These are phyloP conservation scores for Rugonectria rugulosa DNA, from an alignment of 2,329 filamentous ascomycete species.

Conservation along the genomic window DNA sequence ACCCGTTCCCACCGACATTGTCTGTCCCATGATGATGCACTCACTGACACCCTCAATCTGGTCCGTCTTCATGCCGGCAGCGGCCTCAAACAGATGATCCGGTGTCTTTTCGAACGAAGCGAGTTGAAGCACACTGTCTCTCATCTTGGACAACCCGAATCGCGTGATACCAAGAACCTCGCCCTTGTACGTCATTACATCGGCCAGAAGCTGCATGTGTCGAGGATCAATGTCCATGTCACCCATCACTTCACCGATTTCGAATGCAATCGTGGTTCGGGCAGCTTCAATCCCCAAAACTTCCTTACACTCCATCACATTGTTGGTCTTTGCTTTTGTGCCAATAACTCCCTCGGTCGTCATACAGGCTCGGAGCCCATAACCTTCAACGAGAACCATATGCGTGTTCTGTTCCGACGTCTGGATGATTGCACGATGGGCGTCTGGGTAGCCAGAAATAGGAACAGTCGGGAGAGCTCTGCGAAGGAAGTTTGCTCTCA, in stretches of 20 bases:
- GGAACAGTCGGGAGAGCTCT: slow-evolving; percentile 82
- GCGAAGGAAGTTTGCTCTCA: slow-evolving; percentile 85
- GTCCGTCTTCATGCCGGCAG: slow-evolving; percentile 90
- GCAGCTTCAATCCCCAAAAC: slow-evolving; percentile 96
- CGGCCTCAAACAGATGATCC: slow-evolving; percentile 95
- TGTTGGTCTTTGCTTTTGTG: slow-evolving; percentile 78
- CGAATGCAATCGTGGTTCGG: slow-evolving; percentile 83
- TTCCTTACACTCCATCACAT: slow-evolving; percentile 86
- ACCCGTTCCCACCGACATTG: slow-evolving; percentile 89
- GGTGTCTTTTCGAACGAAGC: slow-evolving; percentile 98
- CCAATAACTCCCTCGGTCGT: slow-evolving; percentile 91
- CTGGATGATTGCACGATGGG: slow-evolving; percentile 86
- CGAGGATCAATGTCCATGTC: slow-evolving; percentile 96
- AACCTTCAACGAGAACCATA: slow-evolving; percentile 90
- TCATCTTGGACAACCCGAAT: slow-evolving; percentile 95
- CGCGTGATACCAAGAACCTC: slow-evolving; percentile 96
- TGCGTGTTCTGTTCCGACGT: slow-evolving; percentile 74
- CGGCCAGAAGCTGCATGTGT: slow-evolving; percentile 96
- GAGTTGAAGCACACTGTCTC: slow-evolving; percentile 90
- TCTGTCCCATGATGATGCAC: slow-evolving; percentile 98
- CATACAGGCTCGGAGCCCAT: slow-evolving; percentile 89
- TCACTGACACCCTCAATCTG: slow-evolving; percentile 92
- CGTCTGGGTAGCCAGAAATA: slow-evolving; percentile 88
- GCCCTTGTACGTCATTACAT: slow-evolving; percentile 99
- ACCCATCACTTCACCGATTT: slow-evolving; percentile 90